Evolutionary conservation across 345 rosid genomes (phyloP), one percentile per base, ranked within the genome.

Genomic region (Citrus maxima): DNA sequence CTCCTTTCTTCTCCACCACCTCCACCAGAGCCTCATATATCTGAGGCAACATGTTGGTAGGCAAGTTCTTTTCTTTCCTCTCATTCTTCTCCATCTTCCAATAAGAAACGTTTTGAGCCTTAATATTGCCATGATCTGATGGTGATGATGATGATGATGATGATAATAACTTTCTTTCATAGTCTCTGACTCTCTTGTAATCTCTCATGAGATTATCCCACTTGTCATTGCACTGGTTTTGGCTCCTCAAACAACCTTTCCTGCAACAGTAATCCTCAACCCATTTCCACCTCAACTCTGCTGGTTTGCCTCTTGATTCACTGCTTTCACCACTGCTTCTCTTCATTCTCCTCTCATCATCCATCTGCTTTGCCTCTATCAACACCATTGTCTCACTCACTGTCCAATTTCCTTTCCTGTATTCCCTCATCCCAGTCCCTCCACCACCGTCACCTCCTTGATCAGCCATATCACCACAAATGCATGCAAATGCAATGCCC

Each of bases 171-270:
- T 88, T 66, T 72, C 84, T 79, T 68, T 90, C 91, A 40, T 90
- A 87, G 62, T 93, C 98, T 42, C 98, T 87, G 9, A 93, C 93
- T 70, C 92, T 95, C 90, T 95, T 92, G 91, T 90, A 95, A 49
- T 95, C 97, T 82, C 98, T 90, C 97, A 92, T 93, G 79, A 95
- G 92, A 84, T 95, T 95, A 75, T 95, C 98, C 97, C 98, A 93
- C 83, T 95, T 95, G 88, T 95, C 98, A 82, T 95, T 95, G 86
- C 98, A 95, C 82, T 95, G 97, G 81, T 95, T 95, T 81, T 95
- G 98, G 78, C 97, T 93, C 80, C 98, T 88, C 81, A 82, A 80
- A 80, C 98, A 93, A 2, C 85, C 89, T 84, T 86, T 87, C 32
- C 88, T 84, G 95, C 95, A 92, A 73, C 97, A 93, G 77, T 89